Conservation (phyloP, 1,139 yeast genomes). For the Pichia sp. region DNA sequence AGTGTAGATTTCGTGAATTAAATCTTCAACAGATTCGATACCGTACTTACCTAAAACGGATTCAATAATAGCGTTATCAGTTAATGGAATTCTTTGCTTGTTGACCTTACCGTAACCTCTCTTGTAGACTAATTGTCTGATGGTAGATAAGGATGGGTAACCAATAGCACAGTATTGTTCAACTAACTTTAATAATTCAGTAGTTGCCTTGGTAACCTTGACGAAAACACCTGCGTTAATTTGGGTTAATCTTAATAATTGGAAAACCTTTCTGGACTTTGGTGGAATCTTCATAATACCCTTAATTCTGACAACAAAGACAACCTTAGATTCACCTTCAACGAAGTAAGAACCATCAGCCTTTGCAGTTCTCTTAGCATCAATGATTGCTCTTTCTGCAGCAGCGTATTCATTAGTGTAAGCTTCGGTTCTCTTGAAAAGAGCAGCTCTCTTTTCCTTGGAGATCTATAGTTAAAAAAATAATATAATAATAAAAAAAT, state of each 20-base stretch:
- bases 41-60: conserved; percentile 93
- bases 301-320: conserved; percentile 98
- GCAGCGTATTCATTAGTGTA: conserved; percentile 95
- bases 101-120: conserved; percentile 99
- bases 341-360: conserved; percentile 95
- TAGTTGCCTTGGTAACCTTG: conserved; percentile 97
- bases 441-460: conserved; percentile 90
- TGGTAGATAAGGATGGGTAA: conserved; percentile 95
- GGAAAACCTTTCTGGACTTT: conserved; percentile 99
- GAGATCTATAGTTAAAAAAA: conserved; percentile 45
- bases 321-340: conserved; percentile 94
- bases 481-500: conserved; percentile 1
- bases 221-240: conserved; percentile 98
- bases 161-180: conserved; percentile 99
- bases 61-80: conserved; percentile 94
- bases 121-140: conserved; percentile 97
- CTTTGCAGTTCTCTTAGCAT: conserved; percentile 95
- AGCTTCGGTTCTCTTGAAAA: conserved; percentile 97
- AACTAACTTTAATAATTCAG: conserved; percentile 93
- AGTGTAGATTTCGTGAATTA: conserved; percentile 97
- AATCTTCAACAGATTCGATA: conserved; percentile 92
- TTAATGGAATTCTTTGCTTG: conserved; percentile 95
- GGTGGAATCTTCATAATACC: conserved; percentile 99
- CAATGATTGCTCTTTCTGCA: conserved; percentile 87
- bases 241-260: conserved; percentile 95